Evolutionary conservation across 768 basidiomycete species (phyloP).

Genomic region (Ramaria rubella): DNA sequence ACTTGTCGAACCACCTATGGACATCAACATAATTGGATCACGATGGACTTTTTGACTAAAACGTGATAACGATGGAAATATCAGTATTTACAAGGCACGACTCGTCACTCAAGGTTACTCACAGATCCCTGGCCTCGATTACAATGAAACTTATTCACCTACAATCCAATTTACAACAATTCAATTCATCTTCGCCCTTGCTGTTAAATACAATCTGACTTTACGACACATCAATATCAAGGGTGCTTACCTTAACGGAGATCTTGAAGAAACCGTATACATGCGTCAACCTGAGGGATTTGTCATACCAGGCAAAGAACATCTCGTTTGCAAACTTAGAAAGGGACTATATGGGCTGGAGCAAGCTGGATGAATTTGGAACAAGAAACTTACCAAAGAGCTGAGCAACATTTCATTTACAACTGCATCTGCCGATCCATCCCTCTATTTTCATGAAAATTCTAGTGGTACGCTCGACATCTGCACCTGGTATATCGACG

Average conservation of each 20-base stretch:
- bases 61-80: not conserved
- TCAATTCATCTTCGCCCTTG: constrained; percentile 14
- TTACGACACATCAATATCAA: not conserved
- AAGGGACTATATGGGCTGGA: constrained; percentile 23
- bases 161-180: constrained; percentile 12
- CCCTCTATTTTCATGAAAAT: constrained; percentile 23
- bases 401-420: constrained; percentile 20
- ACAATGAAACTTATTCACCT: constrained; percentile 17
- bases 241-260: constrained; percentile 20
- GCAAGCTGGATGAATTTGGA: constrained; percentile 21
- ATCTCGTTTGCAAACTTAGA: constrained; percentile 13
- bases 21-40: not conserved
- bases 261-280: constrained; percentile 22
- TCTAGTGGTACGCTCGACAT: constrained; percentile 20
- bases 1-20: not conserved
- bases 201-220: constrained; percentile 5
- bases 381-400: constrained; percentile 20
- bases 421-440: constrained; percentile 24
- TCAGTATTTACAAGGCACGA: constrained; percentile 11
- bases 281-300: constrained; percentile 19
- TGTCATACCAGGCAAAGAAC: constrained; percentile 4
- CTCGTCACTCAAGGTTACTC: constrained; percentile 22
- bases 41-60: not conserved
- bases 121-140: constrained; percentile 15
- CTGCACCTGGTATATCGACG: constrained; percentile 30